Evolutionary conservation across 2,329 filamentous ascomycete species (phyloP).

Genomic region (Pseudogymnoascus sp.): DNA sequence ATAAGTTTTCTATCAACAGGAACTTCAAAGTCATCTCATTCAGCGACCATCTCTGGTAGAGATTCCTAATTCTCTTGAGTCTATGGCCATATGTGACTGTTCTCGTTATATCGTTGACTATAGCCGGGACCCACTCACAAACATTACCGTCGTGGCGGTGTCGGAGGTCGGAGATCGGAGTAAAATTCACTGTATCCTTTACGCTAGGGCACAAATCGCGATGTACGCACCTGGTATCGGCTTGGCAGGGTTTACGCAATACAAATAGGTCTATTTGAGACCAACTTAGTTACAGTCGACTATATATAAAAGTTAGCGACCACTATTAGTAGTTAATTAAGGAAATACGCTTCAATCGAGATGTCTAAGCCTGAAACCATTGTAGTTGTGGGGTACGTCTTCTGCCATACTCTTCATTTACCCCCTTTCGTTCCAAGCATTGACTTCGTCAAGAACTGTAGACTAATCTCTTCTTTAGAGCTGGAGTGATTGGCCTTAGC

Average conservation of each 20-base stretch:
- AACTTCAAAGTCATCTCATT: no score
- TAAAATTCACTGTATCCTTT: no score
- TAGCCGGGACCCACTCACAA: no score
- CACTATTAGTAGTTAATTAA: neutral
- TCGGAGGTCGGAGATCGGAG: no score
- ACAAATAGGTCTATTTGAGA: neutral
- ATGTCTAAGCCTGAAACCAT: neutral
- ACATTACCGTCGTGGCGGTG: no score
- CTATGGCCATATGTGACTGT: no score
- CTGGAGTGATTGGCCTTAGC: conserved; percentile 33
- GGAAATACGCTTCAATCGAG: neutral
- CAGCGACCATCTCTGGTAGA: no score
- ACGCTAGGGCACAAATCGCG: no score
- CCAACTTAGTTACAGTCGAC: neutral
- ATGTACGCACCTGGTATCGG: no score
- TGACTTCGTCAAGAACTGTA: neutral
- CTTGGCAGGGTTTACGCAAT: neutral
- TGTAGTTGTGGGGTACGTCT: neutral
- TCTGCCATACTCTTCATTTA: neutral
- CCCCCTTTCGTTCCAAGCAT: neutral
- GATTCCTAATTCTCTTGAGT: no score
- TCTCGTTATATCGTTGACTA: no score
- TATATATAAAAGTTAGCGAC: neutral
- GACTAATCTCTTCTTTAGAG: conserved; percentile 20
- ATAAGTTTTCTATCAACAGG: no score